These are phyloP conservation scores for Scalesia atractyloides DNA, from an alignment of 129 eudicot genomes.

Conservation along the genomic window DNA sequence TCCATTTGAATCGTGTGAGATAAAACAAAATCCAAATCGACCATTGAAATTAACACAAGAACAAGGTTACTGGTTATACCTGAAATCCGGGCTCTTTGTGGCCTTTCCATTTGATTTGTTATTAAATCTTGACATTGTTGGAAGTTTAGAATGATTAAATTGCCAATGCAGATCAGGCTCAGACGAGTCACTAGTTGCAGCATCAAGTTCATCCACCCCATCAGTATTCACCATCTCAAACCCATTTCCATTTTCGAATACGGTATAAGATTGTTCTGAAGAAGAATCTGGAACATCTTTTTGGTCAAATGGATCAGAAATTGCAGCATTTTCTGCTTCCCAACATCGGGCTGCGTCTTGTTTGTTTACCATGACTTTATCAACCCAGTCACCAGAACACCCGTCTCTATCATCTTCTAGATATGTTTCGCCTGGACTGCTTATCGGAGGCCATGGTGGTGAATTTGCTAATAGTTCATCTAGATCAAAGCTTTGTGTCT, in stretches of 20 bases:
- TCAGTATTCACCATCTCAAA: constrained; percentile 56
- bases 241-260: constrained; percentile 48
- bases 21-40: background rate
- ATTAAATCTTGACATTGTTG: constrained; percentile 42
- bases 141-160: constrained; percentile 73
- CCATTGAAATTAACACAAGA: background rate
- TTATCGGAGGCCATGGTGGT: constrained; percentile 87
- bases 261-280: constrained; percentile 51
- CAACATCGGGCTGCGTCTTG: constrained; percentile 69
- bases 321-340: constrained; percentile 59
- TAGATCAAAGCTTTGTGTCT: constrained; percentile 76
- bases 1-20: background rate
- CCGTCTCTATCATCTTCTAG: constrained; percentile 68
- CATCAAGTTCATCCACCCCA: constrained; percentile 86
- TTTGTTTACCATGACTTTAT: constrained; percentile 96
- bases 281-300: constrained; percentile 59
- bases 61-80: constrained; percentile 44
- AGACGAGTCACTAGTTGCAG: constrained; percentile 90
- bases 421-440: constrained; percentile 53
- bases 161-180: constrained; percentile 94
- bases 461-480: constrained; percentile 81
- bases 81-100: constrained; percentile 65
- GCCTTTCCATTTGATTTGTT: constrained; percentile 48
- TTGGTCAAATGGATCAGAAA: constrained; percentile 58
- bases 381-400: constrained; percentile 88